Conservation (phyloP, 2,329 filamentous ascomycete genomes). For the Davidsoniella australis region DNA sequence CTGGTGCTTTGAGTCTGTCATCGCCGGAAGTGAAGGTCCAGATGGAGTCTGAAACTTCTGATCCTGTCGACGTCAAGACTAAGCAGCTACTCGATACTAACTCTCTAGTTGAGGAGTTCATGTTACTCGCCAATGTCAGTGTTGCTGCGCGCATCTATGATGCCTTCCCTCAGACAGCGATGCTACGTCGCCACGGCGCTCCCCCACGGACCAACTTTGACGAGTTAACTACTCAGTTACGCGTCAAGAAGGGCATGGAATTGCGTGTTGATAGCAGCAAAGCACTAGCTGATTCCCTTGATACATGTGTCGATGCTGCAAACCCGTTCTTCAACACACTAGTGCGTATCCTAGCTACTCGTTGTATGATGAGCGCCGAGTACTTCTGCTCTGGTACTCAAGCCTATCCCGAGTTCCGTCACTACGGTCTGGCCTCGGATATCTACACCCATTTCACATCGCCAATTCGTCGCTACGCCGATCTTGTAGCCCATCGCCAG, state of each 20-base stretch:
- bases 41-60: slow-evolving; percentile 72
- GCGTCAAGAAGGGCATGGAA: slow-evolving; percentile 66
- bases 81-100: slow-evolving; percentile 91
- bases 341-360: slow-evolving; percentile 88
- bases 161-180: slow-evolving; percentile 85
- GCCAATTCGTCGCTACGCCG: slow-evolving; percentile 93
- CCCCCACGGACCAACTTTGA: slow-evolving; percentile 95
- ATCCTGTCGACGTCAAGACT: slow-evolving; percentile 89
- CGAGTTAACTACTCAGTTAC: slow-evolving; percentile 78
- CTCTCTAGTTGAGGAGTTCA: slow-evolving; percentile 96
- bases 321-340: slow-evolving; percentile 98
- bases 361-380: slow-evolving; percentile 98
- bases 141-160: slow-evolving; percentile 83
- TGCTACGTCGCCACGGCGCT: slow-evolving; percentile 78
- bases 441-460: slow-evolving; percentile 99
- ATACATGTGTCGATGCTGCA: slow-evolving; percentile 57
- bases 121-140: slow-evolving; percentile 93
- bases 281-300: slow-evolving; percentile 84
- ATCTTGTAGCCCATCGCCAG: slow-evolving; percentile 84
- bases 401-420: slow-evolving; percentile 82
- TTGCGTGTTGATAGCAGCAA: slow-evolving; percentile 74
- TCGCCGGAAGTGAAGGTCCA: slow-evolving; percentile 97
- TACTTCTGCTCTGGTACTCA: slow-evolving; percentile 95
- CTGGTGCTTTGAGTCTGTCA: slow-evolving; percentile 83
- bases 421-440: slow-evolving; percentile 88